Conservation (phyloP, 1,139 yeast genomes). For the Ashbya aceris region DNA sequence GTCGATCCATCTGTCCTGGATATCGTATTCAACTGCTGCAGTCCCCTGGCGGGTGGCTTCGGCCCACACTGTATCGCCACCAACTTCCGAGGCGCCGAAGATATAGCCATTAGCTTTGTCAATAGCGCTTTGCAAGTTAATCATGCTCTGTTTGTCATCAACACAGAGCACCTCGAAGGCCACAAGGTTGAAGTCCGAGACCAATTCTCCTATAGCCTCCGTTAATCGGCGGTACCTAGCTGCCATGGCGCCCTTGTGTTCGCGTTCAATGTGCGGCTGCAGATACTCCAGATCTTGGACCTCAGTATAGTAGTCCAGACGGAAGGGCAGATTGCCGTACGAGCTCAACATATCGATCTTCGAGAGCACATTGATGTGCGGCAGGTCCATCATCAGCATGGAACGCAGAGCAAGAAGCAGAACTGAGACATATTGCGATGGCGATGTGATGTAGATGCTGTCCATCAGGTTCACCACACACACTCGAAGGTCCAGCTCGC, state of each 20-base stretch:
- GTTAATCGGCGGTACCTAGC: constrained; percentile 60
- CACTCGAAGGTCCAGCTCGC: constrained; percentile 55
- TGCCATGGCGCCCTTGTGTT: constrained; percentile 42
- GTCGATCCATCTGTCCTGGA: constrained; percentile 95
- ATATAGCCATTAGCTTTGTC: constrained; percentile 92
- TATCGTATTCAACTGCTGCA: constrained; percentile 44
- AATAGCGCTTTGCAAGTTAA: constrained; percentile 58
- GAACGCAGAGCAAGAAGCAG: constrained; percentile 74
- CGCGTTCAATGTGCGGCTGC: constrained; percentile 61
- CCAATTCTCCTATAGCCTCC: constrained; percentile 69
- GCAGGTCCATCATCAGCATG: constrained; percentile 87
- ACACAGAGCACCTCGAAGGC: constrained; percentile 83
- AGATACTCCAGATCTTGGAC: constrained; percentile 74
- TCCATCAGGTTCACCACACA: constrained; percentile 87
- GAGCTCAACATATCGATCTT: constrained; percentile 74
- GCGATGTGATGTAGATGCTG: constrained; percentile 73
- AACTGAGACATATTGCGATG: constrained; percentile 85
- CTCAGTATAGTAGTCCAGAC: constrained; percentile 80
- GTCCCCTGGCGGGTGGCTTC: constrained; percentile 82
- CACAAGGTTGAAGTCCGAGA: constrained; percentile 80
- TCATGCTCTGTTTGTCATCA: constrained; percentile 90
- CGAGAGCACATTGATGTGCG: constrained; percentile 85
- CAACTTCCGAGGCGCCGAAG: constrained; percentile 85
- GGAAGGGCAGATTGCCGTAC: constrained; percentile 63
- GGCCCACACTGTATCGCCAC: constrained; percentile 95